Evolutionary conservation across 208 protist genomes (phyloP), one percentile per base, ranked within the genome.

Genomic region (Endotrypanum monterogeii): DNA sequence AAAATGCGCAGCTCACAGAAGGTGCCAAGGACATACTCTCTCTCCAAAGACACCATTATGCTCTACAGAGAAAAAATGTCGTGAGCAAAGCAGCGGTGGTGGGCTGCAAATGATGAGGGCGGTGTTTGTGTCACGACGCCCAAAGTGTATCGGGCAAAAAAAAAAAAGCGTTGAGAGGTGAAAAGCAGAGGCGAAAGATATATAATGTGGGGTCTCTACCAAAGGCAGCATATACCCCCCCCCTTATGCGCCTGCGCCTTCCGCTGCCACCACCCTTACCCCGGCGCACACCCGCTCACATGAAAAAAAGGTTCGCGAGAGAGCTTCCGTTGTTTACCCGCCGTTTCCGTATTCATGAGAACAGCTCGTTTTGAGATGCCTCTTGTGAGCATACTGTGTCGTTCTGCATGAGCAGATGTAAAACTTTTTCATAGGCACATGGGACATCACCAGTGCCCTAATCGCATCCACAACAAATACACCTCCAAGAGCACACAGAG

Each of bases 1-100:
- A 67, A 58, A 66, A 93, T 52, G 54, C 86, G 83, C 76, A 93
- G 80, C 69, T 91, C 89, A 11, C 80, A 73, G 72, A 88, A 88
- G 57, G 83, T 52, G 41, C 86, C 86, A 51, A 91, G 61, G 37
- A 72, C 46, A 55, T 81, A 93, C 56, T 78, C 80, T 18, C 80
- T 75, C 52, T 85, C 83, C 41, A 85, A 44, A 48, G 78, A 51
- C 25, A 74, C 30, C 79, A 80, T 83, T 32, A 3, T 54, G n/a
- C 51, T 28, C 62, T 6, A 73, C 9, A 72, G 25, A 51, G 32
- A 8, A 23, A 18, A 46, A 12, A n/a, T n/a, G n/a, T n/a, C n/a
- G n/a, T 65, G 23, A 1, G 23, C 37, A 41, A 9, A 48, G 58
- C 23, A 23, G 18, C 25, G 58, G 58, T 65, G 58, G 25, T 46